phyloP scores from a whole-genome alignment of 148 eudicot genomes.

The Nepenthes gracilis region DNA sequence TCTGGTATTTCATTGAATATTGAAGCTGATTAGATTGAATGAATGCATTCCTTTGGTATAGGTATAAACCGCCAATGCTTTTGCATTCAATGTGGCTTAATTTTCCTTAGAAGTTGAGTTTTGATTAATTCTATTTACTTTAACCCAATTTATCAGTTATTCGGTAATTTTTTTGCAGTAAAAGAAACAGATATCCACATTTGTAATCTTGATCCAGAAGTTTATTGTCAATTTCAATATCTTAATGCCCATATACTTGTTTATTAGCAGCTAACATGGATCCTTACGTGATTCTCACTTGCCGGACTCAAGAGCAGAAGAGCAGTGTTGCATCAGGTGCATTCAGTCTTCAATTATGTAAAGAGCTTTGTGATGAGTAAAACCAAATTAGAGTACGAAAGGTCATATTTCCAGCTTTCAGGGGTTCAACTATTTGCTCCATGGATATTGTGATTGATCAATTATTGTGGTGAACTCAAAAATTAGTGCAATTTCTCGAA shows the following conservation, averaged over 20 bases:
- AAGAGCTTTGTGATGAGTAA: no score
- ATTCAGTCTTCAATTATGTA: not conserved
- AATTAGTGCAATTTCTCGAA: not conserved
- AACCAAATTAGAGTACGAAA: no score
- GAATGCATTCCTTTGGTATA: no score
- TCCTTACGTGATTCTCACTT: constrained; percentile 60
- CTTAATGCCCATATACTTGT: not conserved
- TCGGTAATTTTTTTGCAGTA: no score
- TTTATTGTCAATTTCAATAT: not conserved
- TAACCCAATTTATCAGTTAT: no score
- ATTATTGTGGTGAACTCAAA: not conserved
- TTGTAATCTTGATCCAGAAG: not conserved
- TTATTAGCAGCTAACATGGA: constrained; percentile 48
- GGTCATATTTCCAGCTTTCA: no score
- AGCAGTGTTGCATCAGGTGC: constrained; percentile 67
- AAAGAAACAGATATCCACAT: not conserved
- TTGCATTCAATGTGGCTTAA: no score
- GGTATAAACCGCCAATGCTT: no score
- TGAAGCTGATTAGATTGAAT: no score
- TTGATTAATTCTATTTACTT: no score
- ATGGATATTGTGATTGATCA: not conserved
- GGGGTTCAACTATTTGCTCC: not conserved
- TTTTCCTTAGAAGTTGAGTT: no score
- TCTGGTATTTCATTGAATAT: no score
- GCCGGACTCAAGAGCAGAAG: constrained; percentile 62